Evolutionary conservation across 495 filamentous ascomycete genomes (phyloP), one percentile per base, ranked within the genome.

Genomic region (Antarctomyces pellizariae): DNA sequence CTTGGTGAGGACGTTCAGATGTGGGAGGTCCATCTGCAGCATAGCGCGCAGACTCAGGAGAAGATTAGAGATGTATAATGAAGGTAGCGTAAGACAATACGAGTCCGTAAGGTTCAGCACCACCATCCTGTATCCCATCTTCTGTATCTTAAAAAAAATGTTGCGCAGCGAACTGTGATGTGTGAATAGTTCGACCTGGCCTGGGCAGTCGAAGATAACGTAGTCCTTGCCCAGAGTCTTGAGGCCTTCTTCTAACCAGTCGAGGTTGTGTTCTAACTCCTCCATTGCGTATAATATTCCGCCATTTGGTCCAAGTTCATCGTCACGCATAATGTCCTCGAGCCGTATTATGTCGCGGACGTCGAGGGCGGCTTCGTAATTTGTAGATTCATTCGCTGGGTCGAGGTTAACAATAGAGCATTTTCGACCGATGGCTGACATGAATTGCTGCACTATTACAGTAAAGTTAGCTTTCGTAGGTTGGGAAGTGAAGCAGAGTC

Each of bases 321-420:
- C 80, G 26, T 79, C 75, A n/a, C 64, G 63, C 86, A 97, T 97
- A 25, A 93, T 71, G 34, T 92, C 79, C 37, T 97, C 86, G 7
- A 95, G 49, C 1, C 71, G 84, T 16, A 97, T 67, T 0, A 97
- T 57, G 25, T 75, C 61, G 25, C 86, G 75, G 17, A 97, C 75
- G 46, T 95, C 89, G 42, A 97, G 62, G 26, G 83, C 82, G 49
- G 72, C 79, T 3, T 70, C 67, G 40, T 82, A 84, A 20, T 54
- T 67, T 2, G 67, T 74, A 25, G 59, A 57, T 42, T 97, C 86
- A 56, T 97, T 97, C 24, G 86, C 86, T 18, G 86, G 86, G 53
- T 97, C 86, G 34, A 97, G 71, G 49, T 97, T 97, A 31, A 92
- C 76, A 21, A 91, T 64, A 7, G 80, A 86, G 55, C 78, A 91